phyloP scores from a whole-genome alignment of 2,329 filamentous ascomycete genomes.

The Colletotrichum sidae region DNA sequence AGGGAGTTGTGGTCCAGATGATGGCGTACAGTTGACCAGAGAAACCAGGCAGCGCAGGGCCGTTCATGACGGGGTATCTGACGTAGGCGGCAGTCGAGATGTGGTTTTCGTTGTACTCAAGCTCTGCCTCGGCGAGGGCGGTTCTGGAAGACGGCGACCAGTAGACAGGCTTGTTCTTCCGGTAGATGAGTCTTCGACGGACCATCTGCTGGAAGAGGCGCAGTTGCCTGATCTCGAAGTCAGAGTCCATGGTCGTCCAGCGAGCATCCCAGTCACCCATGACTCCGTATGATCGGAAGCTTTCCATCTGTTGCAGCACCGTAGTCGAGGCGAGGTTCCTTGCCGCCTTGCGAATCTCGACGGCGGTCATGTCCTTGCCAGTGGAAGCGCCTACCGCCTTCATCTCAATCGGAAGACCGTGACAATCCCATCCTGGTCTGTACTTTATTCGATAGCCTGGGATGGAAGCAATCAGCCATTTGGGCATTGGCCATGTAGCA shows the following conservation, averaged over 20 bases:
- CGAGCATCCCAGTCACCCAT: slow-evolving; percentile 84
- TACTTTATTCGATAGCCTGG: slow-evolving; percentile 78
- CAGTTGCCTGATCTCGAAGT: slow-evolving; percentile 80
- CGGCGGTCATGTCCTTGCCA: slow-evolving; percentile 58
- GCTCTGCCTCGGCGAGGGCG: slow-evolving; percentile 84
- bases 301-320: slow-evolving; percentile 77
- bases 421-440: slow-evolving; percentile 96
- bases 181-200: slow-evolving; percentile 78
- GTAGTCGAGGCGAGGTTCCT: slow-evolving; percentile 75
- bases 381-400: slow-evolving; percentile 79
- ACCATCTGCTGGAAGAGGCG: slow-evolving; percentile 82
- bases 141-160: slow-evolving; percentile 86
- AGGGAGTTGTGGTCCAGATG: slow-evolving; percentile 99
- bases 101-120: slow-evolving; percentile 85
- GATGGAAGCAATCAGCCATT: slow-evolving; percentile 3
- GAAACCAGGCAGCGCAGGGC: slow-evolving; percentile 53
- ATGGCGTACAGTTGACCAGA: slow-evolving; percentile 74
- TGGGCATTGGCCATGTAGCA: neutral
- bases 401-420: slow-evolving; percentile 95
- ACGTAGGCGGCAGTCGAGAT: slow-evolving; percentile 81
- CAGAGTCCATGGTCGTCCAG: slow-evolving; percentile 83
- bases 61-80: slow-evolving; percentile 75
- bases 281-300: slow-evolving; percentile 78
- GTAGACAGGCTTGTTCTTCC: slow-evolving; percentile 85
- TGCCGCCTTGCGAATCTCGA: slow-evolving; percentile 73